phyloP scores from a whole-genome alignment of 768 basidiomycete species.

The Lentinus tigrinus region DNA sequence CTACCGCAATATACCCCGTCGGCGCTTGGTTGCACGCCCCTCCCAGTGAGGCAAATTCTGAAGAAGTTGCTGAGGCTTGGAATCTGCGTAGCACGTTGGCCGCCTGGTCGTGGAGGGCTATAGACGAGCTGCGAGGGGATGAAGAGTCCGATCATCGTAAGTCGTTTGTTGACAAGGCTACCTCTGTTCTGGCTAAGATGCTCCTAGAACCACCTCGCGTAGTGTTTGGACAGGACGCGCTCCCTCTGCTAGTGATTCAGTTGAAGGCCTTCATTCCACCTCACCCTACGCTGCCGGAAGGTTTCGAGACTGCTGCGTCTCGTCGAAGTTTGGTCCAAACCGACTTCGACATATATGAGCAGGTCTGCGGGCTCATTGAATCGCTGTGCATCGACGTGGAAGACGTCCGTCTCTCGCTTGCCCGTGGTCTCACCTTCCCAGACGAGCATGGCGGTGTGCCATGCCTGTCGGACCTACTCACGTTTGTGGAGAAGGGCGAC shows the following conservation, averaged over 20 bases:
- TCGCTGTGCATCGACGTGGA: slow-evolving; percentile 77
- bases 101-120: slow-evolving; percentile 75
- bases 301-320: slow-evolving; percentile 43
- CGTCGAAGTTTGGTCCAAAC: slow-evolving; percentile 47
- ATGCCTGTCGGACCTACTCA: slow-evolving; percentile 62
- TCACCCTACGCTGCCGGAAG: slow-evolving; percentile 36
- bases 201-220: slow-evolving; percentile 41
- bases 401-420: slow-evolving; percentile 70
- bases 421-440: slow-evolving; percentile 60
- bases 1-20: slow-evolving; percentile 70
- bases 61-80: slow-evolving; percentile 59
- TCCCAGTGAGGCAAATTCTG: slow-evolving; percentile 18
- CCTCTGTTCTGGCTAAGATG: neutral
- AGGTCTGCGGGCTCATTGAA: slow-evolving; percentile 74
- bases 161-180: slow-evolving; percentile 10
- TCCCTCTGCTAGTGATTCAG: slow-evolving; percentile 61
- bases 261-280: slow-evolving; percentile 64
- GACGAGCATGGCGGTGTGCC: slow-evolving; percentile 52
- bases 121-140: slow-evolving; percentile 73
- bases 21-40: slow-evolving; percentile 51
- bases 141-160: slow-evolving; percentile 37
- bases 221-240: slow-evolving; percentile 59
- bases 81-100: slow-evolving; percentile 60
- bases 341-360: slow-evolving; percentile 73
- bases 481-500: slow-evolving; percentile 72